Evolutionary conservation across 2,329 filamentous ascomycete genomes (phyloP).

Genomic region (Penicillium rolfsii): DNA sequence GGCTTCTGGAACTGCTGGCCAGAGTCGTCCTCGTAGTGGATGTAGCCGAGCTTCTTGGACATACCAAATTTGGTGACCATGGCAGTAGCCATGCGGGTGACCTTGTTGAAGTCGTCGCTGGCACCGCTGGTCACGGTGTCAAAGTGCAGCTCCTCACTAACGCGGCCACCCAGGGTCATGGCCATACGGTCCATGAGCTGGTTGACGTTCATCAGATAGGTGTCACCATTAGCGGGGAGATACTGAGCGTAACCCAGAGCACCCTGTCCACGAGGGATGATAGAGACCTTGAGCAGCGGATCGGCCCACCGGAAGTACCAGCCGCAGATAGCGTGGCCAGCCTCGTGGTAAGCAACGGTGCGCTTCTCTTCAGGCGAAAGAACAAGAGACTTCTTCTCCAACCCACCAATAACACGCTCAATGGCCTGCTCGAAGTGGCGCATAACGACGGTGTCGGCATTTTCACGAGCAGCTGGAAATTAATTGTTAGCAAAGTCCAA

Average conservation of each 20-base stretch:
- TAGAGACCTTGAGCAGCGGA: conserved; percentile 95
- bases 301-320: conserved; percentile 98
- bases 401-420: conserved; percentile 91
- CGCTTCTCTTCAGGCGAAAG: conserved; percentile 92
- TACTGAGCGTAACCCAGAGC: conserved; percentile 97
- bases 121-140: conserved; percentile 94
- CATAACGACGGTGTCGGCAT: conserved; percentile 81
- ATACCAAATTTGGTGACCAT: conserved; percentile 99
- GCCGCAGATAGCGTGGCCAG: conserved; percentile 95
- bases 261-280: conserved; percentile 93
- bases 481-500: conserved; percentile 45
- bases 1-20: conserved; percentile 87
- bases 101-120: conserved; percentile 97
- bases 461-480: conserved; percentile 73
- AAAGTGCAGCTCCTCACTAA: conserved; percentile 96
- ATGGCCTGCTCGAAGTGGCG: conserved; percentile 95
- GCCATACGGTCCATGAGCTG: conserved; percentile 99
- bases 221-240: conserved; percentile 79
- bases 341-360: conserved; percentile 97
- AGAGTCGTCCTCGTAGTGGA: conserved; percentile 80
- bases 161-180: conserved; percentile 94
- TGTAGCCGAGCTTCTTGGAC: conserved; percentile 88
- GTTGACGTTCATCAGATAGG: conserved; percentile 92
- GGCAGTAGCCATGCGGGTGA: conserved; percentile 89
- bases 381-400: conserved; percentile 96